phyloP scores from a whole-genome alignment of 2,329 filamentous ascomycete genomes.

The Pseudopithomyces maydicus region DNA sequence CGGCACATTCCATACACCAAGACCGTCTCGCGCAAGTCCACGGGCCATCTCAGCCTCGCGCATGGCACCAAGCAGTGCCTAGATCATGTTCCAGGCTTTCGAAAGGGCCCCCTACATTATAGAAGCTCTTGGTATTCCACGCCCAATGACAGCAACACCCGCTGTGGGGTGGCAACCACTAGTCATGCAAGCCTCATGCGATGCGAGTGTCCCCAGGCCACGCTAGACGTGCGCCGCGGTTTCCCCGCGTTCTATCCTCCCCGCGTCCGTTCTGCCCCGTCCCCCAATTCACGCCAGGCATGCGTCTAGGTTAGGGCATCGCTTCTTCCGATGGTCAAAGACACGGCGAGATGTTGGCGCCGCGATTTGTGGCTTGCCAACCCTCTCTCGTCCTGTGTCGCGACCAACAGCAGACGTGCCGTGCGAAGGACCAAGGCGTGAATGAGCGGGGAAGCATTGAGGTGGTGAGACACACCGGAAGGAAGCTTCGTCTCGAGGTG shows the following conservation, averaged over 20 bases:
- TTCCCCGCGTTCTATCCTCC: not conserved
- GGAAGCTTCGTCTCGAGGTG: conserved; percentile 3
- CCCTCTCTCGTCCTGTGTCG: not conserved
- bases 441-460: not conserved
- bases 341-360: conserved; percentile 7
- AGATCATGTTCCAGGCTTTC: no score
- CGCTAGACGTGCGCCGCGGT: not conserved
- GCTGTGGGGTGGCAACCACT: not conserved
- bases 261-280: not conserved
- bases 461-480: not conserved
- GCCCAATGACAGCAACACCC: not conserved
- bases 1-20: not conserved
- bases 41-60: not conserved
- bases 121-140: no score
- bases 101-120: no score
- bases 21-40: not conserved
- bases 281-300: not conserved
- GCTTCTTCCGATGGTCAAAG: not conserved
- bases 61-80: not conserved
- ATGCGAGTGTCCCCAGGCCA: not conserved
- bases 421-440: conserved; percentile 2
- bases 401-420: not conserved
- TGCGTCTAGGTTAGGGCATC: not conserved
- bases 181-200: not conserved
- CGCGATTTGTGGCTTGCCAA: conserved; percentile 7